phyloP scores from a whole-genome alignment of 108 stramenopile species.

The Epithemia pelagica region DNA sequence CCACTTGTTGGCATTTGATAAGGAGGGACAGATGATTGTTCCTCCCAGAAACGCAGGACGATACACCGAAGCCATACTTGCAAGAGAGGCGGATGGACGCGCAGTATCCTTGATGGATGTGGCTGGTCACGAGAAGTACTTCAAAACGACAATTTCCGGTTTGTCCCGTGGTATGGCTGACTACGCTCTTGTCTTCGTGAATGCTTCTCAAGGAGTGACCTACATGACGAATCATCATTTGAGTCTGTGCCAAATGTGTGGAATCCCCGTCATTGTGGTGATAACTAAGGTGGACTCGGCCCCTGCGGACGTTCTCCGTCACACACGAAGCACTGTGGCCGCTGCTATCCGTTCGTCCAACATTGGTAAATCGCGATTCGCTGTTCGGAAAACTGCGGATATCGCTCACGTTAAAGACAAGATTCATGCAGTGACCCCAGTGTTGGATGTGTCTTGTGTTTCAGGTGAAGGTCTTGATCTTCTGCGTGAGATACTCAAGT shows the following conservation, averaged over 20 bases:
- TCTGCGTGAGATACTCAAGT: constrained; percentile 83
- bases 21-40: constrained; percentile 64
- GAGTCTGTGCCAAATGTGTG: constrained; percentile 92
- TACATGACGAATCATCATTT: constrained; percentile 99
- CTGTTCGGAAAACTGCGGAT: constrained; percentile 74
- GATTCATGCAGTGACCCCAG: constrained; percentile 86
- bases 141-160: constrained; percentile 98
- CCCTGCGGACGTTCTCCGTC: constrained; percentile 86
- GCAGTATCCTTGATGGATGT: constrained; percentile 95
- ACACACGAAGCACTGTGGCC: constrained; percentile 72
- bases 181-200: constrained; percentile 92
- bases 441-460: constrained; percentile 94
- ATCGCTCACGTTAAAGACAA: constrained; percentile 85
- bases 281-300: constrained; percentile 97
- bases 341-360: constrained; percentile 69
- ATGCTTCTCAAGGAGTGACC: constrained; percentile 93
- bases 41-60: constrained; percentile 54
- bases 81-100: constrained; percentile 60
- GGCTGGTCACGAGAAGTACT: constrained; percentile 98
- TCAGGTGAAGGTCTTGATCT: constrained; percentile 92
- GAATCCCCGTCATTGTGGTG: constrained; percentile 86
- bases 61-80: constrained; percentile 77
- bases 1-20: constrained; percentile 87
- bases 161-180: constrained; percentile 93
- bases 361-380: constrained; percentile 68